Conservation (phyloP, 2,329 filamentous ascomycete species). For the Venturia aucupariae region DNA sequence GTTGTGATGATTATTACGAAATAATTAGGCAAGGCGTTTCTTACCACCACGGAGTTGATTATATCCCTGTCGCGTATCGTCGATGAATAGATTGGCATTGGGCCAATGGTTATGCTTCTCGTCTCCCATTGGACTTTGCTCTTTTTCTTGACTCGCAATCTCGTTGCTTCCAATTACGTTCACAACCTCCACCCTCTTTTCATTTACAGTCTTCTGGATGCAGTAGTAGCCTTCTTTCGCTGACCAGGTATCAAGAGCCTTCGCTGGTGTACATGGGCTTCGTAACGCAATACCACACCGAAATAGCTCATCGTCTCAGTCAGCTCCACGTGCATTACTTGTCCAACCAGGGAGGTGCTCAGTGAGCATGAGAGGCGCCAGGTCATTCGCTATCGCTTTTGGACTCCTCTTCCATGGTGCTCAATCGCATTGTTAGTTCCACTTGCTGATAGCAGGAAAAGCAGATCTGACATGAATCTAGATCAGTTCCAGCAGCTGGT, state of each 20-base stretch:
- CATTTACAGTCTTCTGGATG: not conserved
- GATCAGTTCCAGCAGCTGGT: slow-evolving; percentile 31
- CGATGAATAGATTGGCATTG: slow-evolving; percentile 4
- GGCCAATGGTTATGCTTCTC: not conserved
- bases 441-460: not conserved
- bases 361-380: not conserved
- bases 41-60: not conserved
- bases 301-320: not conserved
- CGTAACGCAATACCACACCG: not conserved
- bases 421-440: not conserved
- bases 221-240: not conserved
- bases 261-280: not conserved
- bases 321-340: not conserved
- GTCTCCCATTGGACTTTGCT: not conserved
- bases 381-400: not conserved
- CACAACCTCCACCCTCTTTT: not conserved
- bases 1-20: not conserved
- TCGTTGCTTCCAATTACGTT: not conserved
- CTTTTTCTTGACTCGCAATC: not conserved
- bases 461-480: slow-evolving; percentile 14
- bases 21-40: not conserved
- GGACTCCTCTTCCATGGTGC: not conserved
- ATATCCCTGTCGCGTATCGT: slow-evolving; percentile 1
- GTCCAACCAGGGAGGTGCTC: not conserved
- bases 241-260: not conserved